These are phyloP conservation scores for Xylaria longipes DNA, from an alignment of 495 filamentous ascomycete species.

Conservation along the genomic window DNA sequence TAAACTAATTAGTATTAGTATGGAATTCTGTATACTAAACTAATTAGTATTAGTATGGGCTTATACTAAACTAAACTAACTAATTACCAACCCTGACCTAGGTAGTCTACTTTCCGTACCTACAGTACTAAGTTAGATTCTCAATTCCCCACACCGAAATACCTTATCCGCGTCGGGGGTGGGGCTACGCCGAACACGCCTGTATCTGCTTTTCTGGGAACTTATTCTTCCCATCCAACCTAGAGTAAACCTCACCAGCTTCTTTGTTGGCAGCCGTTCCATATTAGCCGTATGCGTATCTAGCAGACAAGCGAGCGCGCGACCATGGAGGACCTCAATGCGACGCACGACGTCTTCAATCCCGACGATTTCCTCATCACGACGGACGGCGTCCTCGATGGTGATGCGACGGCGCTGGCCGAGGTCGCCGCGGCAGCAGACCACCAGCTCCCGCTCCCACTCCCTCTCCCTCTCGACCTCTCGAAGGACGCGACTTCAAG, in stretches of 20 bases:
- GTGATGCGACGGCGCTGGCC: not conserved
- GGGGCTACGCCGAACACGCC: slow-evolving; percentile 14
- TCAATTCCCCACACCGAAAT: slow-evolving; percentile 12
- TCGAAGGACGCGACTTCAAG: slow-evolving; percentile 22
- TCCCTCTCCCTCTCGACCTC: slow-evolving; percentile 17
- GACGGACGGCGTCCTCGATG: slow-evolving; percentile 7
- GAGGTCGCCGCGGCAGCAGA: not conserved
- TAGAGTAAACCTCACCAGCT: not conserved
- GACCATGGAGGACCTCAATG: slow-evolving; percentile 28
- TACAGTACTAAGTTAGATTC: too few species aligned
- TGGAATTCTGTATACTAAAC: too few species aligned
- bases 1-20: too few species aligned
- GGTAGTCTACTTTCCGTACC: too few species aligned
- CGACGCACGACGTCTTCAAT: slow-evolving; percentile 28
- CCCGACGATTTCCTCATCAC: slow-evolving; percentile 29
- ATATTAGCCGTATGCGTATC: not conserved
- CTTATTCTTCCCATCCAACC: not conserved
- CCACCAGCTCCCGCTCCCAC: not conserved
- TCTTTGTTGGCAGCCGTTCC: not conserved
- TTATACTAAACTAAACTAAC: too few species aligned
- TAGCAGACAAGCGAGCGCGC: not conserved
- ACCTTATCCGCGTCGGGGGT: slow-evolving; percentile 13
- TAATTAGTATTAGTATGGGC: too few species aligned
- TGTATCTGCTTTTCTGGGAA: slow-evolving; percentile 6
- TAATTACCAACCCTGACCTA: too few species aligned